Evolutionary conservation across 805 yeast genomes (phyloP).

Genomic region (Yarrowia porcina): DNA sequence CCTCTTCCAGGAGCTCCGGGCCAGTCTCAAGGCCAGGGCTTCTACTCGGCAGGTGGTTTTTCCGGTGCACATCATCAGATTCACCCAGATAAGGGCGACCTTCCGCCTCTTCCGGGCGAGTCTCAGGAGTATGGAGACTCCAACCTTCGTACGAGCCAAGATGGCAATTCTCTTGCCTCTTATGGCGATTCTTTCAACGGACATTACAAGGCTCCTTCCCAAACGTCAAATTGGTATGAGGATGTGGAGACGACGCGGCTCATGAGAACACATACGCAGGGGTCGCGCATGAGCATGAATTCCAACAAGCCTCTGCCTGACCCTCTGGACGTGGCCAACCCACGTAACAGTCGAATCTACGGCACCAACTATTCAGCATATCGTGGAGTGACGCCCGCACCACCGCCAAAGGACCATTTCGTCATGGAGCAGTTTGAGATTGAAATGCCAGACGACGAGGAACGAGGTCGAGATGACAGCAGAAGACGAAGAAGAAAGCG

Average conservation of each 20-base stretch:
- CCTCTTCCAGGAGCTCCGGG: constrained; percentile 19
- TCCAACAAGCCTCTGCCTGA: constrained; percentile 21
- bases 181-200: constrained; percentile 15
- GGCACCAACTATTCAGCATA: constrained; percentile 23
- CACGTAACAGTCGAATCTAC: constrained; percentile 9
- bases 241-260: constrained; percentile 17
- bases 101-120: constrained; percentile 12
- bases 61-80: constrained; percentile 18
- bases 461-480: background rate
- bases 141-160: constrained; percentile 2
- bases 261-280: constrained; percentile 15
- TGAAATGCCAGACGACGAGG: constrained; percentile 11
- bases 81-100: constrained; percentile 18
- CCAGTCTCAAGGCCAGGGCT: background rate
- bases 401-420: constrained; percentile 15
- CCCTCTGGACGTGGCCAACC: constrained; percentile 15
- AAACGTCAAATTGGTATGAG: constrained; percentile 4
- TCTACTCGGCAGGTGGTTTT: constrained; percentile 11
- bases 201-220: constrained; percentile 8
- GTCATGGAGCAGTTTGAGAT: constrained; percentile 18
- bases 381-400: constrained; percentile 16
- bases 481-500: constrained; percentile 18
- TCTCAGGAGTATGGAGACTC: constrained; percentile 18
- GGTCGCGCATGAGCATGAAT: constrained; percentile 4
- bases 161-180: constrained; percentile 4